These are phyloP conservation scores for Torrubiellomyces zombiae DNA, from an alignment of 2,329 filamentous ascomycete genomes.

Conservation along the genomic window DNA sequence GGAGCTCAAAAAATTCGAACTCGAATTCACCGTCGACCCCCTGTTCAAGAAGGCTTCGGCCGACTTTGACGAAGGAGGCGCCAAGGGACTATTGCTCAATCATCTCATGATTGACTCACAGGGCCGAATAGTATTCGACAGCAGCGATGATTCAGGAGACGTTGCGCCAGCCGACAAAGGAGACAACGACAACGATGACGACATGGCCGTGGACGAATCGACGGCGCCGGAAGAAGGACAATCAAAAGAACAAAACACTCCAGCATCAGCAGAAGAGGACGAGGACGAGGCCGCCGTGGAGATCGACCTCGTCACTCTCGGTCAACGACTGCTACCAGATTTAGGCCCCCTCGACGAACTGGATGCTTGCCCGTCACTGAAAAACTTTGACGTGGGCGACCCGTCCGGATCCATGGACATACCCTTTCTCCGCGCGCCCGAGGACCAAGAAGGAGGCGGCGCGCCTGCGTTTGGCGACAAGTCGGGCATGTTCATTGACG, in stretches of 20 bases:
- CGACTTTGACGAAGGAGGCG: conserved; percentile 95
- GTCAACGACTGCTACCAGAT: conserved; percentile 72
- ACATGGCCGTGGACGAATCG: conserved; percentile 15
- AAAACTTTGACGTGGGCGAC: conserved; percentile 82
- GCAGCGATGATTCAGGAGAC: conserved; percentile 68
- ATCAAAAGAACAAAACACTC: conserved; percentile 25
- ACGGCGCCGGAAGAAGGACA: conserved; percentile 24
- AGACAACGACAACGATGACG: conserved; percentile 23
- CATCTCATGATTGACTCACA: conserved; percentile 89
- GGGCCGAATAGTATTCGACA: conserved; percentile 94
- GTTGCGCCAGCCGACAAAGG: conserved; percentile 17
- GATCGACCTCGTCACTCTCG: conserved; percentile 63
- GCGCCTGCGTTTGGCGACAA: conserved; percentile 45
- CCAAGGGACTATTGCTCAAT: conserved; percentile 86
- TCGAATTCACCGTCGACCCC: conserved; percentile 92
- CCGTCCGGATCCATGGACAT: conserved; percentile 74
- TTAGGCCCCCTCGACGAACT: conserved; percentile 62
- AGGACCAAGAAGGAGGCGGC: conserved; percentile 58
- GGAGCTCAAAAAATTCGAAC: conserved; percentile 91
- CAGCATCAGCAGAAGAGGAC: conserved; percentile 26
- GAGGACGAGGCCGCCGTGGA: conserved; percentile 41
- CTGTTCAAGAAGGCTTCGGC: conserved; percentile 98
- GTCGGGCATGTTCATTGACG: conserved; percentile 71
- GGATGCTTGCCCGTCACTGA: conserved; percentile 88
- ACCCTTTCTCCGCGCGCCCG: conserved; percentile 76